These are phyloP conservation scores for Clonostachys sp. DNA, from an alignment of 2,329 filamentous ascomycete genomes.

Conservation along the genomic window DNA sequence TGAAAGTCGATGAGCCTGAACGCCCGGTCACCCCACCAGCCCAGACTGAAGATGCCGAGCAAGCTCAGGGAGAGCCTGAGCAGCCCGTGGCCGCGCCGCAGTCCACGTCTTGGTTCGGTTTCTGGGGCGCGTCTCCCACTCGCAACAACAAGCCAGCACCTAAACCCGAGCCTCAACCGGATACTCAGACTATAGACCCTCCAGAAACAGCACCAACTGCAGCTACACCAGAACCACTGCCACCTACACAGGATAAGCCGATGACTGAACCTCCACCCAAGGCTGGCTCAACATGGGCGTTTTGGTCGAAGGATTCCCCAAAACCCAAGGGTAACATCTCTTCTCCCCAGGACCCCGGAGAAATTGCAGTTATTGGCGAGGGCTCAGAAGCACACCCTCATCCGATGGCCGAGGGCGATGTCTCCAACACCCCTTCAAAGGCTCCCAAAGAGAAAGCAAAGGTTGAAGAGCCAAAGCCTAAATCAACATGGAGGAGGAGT, in stretches of 20 bases:
- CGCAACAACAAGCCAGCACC: constrained; percentile 13
- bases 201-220: too few relatives aligned
- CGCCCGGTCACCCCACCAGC: not conserved
- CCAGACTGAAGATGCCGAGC: constrained; percentile 4
- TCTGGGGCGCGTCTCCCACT: constrained; percentile 24
- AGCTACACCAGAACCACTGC: too few relatives aligned
- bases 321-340: constrained; percentile 13
- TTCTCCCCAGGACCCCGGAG: constrained; percentile 24
- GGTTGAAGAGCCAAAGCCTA: constrained; percentile 20
- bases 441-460: constrained; percentile 9
- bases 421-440: constrained; percentile 22
- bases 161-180: constrained; percentile 16
- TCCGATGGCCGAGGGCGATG: constrained; percentile 36
- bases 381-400: constrained; percentile 51
- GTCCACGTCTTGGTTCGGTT: constrained; percentile 31
- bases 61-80: constrained; percentile 6
- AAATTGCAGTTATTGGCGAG: constrained; percentile 54
- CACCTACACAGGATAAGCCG: too few relatives aligned
- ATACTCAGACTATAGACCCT: too few relatives aligned
- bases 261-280: constrained; percentile 25
- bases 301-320: constrained; percentile 64
- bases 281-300: constrained; percentile 70
- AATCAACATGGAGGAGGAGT: constrained; percentile 30
- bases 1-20: constrained; percentile 9
- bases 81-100: constrained; percentile 7